Evolutionary conservation across 495 filamentous ascomycete species (phyloP).

Genomic region (Cenococcum geophilum): DNA sequence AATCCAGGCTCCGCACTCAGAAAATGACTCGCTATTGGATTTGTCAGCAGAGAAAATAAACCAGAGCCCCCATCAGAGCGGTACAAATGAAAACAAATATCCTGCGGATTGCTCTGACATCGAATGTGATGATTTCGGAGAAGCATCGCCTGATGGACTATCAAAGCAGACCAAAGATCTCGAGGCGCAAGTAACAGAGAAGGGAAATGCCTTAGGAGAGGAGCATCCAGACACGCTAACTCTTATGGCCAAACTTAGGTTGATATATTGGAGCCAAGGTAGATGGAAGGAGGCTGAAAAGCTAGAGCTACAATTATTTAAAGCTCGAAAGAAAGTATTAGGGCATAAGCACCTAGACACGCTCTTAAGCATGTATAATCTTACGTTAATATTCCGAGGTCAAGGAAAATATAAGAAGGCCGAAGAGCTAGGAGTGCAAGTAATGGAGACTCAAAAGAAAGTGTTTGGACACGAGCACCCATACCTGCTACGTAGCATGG

Average conservation of each 20-base stretch:
- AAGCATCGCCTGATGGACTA: too few relatives aligned
- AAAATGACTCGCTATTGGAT: too few relatives aligned
- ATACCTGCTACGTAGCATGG: neutral
- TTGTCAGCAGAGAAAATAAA: too few relatives aligned
- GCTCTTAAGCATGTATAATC: neutral
- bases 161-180: neutral
- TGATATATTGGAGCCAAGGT: neutral
- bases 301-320: neutral
- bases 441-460: conserved; percentile 24
- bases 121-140: too few relatives aligned
- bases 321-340: neutral
- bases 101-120: too few relatives aligned
- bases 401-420: neutral
- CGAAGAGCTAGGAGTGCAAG: conserved; percentile 27
- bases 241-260: conserved; percentile 22
- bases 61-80: too few relatives aligned
- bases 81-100: too few relatives aligned
- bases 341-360: neutral
- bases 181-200: conserved; percentile 20
- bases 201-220: conserved; percentile 21
- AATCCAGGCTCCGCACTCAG: too few relatives aligned
- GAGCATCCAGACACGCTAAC: conserved; percentile 27
- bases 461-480: conserved; percentile 17
- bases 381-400: neutral
- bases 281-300: too few relatives aligned